phyloP scores from a whole-genome alignment of 2,329 filamentous ascomycete species.

The Sporothrix sp. region DNA sequence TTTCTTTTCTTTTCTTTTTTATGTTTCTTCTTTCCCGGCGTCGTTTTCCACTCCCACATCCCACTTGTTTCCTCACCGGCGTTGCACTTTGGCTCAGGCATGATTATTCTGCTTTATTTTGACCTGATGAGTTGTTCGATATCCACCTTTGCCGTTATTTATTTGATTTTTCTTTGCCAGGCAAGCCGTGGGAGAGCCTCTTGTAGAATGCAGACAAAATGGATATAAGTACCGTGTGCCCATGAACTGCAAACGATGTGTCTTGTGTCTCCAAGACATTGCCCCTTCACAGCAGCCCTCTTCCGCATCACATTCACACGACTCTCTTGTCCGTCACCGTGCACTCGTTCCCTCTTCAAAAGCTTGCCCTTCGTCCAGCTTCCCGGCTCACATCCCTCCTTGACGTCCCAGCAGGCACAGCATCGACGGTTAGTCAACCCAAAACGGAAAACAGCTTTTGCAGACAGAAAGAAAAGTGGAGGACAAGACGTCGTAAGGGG shows the following conservation, averaged over 20 bases:
- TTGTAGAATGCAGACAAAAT: background rate
- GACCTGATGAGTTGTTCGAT: conserved; percentile 5
- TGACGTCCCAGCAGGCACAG: background rate
- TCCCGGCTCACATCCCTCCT: too few relatives aligned
- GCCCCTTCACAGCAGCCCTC: too few relatives aligned
- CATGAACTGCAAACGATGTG: too few relatives aligned
- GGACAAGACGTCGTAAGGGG: background rate
- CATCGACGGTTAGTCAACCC: background rate
- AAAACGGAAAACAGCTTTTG: background rate
- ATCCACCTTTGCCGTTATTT: background rate
- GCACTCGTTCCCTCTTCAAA: background rate
- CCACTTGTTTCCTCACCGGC: background rate
- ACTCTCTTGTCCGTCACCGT: background rate
- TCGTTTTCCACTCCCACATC: background rate
- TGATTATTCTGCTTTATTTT: conserved; percentile 9
- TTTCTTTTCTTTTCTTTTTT: background rate
- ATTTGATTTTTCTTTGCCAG: background rate
- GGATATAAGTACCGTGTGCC: conserved; percentile 1
- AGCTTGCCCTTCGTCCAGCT: background rate
- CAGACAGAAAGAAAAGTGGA: background rate
- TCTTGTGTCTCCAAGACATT: too few relatives aligned
- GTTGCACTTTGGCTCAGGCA: conserved; percentile 8
- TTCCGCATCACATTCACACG: too few relatives aligned
- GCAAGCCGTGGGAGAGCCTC: too few relatives aligned
- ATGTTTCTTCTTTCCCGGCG: background rate